Conservation (phyloP, 345 rosid genomes). For the Barbarea vulgaris region DNA sequence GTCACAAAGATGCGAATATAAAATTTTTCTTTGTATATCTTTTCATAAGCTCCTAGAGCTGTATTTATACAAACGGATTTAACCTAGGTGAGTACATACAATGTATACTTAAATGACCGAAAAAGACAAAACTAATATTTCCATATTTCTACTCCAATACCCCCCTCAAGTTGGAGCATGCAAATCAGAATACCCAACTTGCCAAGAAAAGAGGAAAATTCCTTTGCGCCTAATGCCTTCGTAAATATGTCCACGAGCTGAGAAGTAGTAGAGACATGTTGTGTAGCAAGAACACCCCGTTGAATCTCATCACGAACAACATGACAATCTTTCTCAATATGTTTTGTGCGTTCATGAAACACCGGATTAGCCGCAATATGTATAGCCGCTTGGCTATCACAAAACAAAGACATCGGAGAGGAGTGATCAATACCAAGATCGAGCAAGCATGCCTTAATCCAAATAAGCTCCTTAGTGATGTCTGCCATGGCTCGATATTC, state of each 20-base stretch:
- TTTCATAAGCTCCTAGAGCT: too few relatives aligned
- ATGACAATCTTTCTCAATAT: background rate
- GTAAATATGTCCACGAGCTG: background rate
- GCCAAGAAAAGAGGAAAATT: background rate
- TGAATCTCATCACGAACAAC: background rate
- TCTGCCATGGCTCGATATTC: background rate
- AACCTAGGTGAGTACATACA: too few relatives aligned
- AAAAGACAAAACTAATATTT: too few relatives aligned
- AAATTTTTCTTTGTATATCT: too few relatives aligned
- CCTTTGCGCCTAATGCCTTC: background rate
- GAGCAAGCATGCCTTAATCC: too few relatives aligned
- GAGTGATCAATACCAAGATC: too few relatives aligned
- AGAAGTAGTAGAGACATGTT: background rate
- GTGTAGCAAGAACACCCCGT: background rate
- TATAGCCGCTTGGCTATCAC: background rate
- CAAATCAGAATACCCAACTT: background rate
- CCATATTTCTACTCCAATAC: background rate
- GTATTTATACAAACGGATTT: too few relatives aligned
- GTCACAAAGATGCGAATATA: too few relatives aligned
- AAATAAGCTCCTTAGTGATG: background rate
- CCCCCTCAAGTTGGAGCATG: background rate
- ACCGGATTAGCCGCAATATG: background rate
- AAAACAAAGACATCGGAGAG: background rate
- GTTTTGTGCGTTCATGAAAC: background rate
- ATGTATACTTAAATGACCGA: too few relatives aligned